These are phyloP conservation scores for Mycena pura DNA, from an alignment of 768 basidiomycete species.

Conservation along the genomic window DNA sequence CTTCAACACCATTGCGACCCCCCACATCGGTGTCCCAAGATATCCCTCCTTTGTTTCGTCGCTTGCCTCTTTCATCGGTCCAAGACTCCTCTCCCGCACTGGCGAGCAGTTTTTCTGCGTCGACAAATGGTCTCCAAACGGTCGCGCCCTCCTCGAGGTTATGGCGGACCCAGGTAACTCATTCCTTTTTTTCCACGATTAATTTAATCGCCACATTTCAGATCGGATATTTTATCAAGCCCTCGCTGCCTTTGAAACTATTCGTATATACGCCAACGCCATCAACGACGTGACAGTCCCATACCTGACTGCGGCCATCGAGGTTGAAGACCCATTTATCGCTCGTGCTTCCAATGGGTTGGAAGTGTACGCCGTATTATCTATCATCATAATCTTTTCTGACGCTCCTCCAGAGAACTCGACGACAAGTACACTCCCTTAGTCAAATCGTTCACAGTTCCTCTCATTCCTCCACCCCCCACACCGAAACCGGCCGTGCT, in stretches of 20 bases:
- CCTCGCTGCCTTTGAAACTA: slow-evolving; percentile 66
- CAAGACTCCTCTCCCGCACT: slow-evolving; percentile 75
- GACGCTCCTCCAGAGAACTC: slow-evolving; percentile 49
- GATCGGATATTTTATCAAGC: slow-evolving; percentile 81
- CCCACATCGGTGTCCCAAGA: slow-evolving; percentile 77
- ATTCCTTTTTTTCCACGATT: background rate
- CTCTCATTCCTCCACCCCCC: slow-evolving; percentile 49
- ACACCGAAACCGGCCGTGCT: slow-evolving; percentile 47
- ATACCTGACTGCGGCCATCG: slow-evolving; percentile 79
- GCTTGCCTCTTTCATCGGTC: slow-evolving; percentile 62
- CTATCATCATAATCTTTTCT: background rate
- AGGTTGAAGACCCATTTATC: slow-evolving; percentile 69
- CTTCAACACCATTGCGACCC: slow-evolving; percentile 85
- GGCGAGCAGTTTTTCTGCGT: slow-evolving; percentile 79
- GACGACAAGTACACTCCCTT: slow-evolving; percentile 63
- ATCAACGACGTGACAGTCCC: slow-evolving; percentile 84
- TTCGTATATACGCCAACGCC: slow-evolving; percentile 85
- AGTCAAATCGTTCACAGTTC: slow-evolving; percentile 58
- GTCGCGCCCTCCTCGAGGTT: slow-evolving; percentile 72
- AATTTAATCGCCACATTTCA: slow-evolving; percentile 32
- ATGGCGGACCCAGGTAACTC: slow-evolving; percentile 78
- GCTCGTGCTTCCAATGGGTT: slow-evolving; percentile 63
- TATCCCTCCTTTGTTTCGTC: slow-evolving; percentile 66
- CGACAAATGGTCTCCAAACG: slow-evolving; percentile 75
- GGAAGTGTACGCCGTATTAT: slow-evolving; percentile 56